phyloP scores from a whole-genome alignment of 2,329 filamentous ascomycete genomes.

The Didymosphaeria variabile region DNA sequence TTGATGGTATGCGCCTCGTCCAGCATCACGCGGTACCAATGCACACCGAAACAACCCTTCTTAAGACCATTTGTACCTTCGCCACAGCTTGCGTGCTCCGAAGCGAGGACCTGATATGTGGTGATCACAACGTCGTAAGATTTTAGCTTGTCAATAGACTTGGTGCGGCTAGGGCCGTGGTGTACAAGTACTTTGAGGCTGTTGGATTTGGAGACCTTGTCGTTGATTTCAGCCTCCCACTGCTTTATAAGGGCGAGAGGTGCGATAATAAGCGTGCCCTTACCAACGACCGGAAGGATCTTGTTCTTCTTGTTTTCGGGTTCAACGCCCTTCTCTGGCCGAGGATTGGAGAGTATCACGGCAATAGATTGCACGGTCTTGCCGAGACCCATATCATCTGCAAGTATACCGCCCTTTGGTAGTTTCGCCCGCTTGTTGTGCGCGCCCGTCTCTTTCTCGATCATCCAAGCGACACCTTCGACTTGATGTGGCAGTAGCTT shows the following conservation, averaged over 20 bases:
- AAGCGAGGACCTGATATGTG: conserved; percentile 94
- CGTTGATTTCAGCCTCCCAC: conserved; percentile 93
- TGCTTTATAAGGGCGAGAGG: conserved; percentile 94
- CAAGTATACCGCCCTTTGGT: conserved; percentile 92
- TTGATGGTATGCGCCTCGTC: conserved; percentile 99
- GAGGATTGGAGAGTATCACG: conserved; percentile 83
- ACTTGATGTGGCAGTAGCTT: conserved; percentile 93
- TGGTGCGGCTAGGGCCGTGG: conserved; percentile 86
- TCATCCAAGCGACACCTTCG: conserved; percentile 95
- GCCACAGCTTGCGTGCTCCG: conserved; percentile 79
- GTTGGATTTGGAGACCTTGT: conserved; percentile 76
- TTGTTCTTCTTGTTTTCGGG: conserved; percentile 67
- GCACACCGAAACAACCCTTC: conserved; percentile 85
- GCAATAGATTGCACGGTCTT: conserved; percentile 96
- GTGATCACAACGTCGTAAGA: conserved; percentile 96
- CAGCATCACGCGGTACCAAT: conserved; percentile 95
- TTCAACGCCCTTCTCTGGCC: conserved; percentile 63
- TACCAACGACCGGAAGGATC: conserved; percentile 73
- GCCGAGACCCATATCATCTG: conserved; percentile 96
- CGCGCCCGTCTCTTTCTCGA: conserved; percentile 84
- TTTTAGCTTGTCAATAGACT: conserved; percentile 77
- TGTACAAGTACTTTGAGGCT: conserved; percentile 85
- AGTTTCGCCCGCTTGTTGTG: conserved; percentile 80
- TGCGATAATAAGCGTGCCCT: conserved; percentile 88
- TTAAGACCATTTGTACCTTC: conserved; percentile 69